phyloP scores from a whole-genome alignment of 345 rosid genomes.

The Moricandia arvensis region DNA sequence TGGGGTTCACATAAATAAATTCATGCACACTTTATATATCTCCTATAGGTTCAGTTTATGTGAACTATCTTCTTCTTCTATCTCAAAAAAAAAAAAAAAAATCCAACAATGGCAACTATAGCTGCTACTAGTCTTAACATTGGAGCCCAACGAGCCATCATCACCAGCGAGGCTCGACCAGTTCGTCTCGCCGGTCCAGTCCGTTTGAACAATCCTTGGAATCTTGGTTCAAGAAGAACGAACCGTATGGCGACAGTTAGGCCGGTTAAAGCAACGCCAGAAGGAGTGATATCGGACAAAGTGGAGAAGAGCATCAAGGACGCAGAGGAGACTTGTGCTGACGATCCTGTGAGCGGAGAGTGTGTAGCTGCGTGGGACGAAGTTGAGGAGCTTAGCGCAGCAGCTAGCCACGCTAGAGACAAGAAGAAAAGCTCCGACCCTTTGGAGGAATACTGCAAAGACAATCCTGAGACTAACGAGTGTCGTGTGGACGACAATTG shows the following conservation, averaged over 20 bases:
- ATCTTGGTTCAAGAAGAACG: slow-evolving; percentile 26
- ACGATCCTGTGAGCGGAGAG: slow-evolving; percentile 84
- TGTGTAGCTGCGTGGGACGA: slow-evolving; percentile 99
- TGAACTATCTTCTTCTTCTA: neutral
- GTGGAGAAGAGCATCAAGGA: slow-evolving; percentile 81
- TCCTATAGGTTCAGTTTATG: neutral
- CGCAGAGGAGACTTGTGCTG: slow-evolving; percentile 78
- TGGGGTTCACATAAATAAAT: slow-evolving; percentile 27
- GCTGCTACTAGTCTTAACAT: slow-evolving; percentile 44
- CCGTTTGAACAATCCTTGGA: slow-evolving; percentile 52
- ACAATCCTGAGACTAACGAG: slow-evolving; percentile 89
- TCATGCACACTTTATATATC: slow-evolving; percentile 4
- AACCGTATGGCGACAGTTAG: slow-evolving; percentile 34
- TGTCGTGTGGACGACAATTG: slow-evolving; percentile 89
- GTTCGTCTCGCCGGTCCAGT: slow-evolving; percentile 21
- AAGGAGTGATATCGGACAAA: slow-evolving; percentile 66
- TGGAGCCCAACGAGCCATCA: slow-evolving; percentile 42
- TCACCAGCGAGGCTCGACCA: slow-evolving; percentile 40
- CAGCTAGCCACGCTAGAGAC: slow-evolving; percentile 92
- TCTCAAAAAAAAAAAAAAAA: neutral
- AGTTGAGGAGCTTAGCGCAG: slow-evolving; percentile 99
- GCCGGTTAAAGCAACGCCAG: slow-evolving; percentile 75
- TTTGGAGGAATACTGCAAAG: slow-evolving; percentile 80
- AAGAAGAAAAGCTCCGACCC: slow-evolving; percentile 77
- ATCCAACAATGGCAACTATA: slow-evolving; percentile 54